phyloP scores from a whole-genome alignment of 129 eudicot species.

The Heracleum sosnowskyi region DNA sequence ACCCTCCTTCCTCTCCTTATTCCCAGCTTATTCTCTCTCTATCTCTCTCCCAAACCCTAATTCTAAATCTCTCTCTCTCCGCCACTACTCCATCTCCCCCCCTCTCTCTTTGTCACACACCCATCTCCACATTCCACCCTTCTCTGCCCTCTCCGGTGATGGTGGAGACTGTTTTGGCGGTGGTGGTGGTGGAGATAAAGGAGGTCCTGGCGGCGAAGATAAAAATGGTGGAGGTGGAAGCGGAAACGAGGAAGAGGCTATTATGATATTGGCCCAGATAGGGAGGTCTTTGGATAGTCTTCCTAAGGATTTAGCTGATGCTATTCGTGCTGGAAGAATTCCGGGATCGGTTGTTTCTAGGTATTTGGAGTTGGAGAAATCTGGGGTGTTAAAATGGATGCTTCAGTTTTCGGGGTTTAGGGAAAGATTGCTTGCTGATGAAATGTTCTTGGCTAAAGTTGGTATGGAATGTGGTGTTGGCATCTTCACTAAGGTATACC shows the following conservation, averaged over 20 bases:
- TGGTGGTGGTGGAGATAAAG: slow-evolving; percentile 24
- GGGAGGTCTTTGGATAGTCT: slow-evolving; percentile 64
- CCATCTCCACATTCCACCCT: slow-evolving; percentile 14
- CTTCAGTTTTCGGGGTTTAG: slow-evolving; percentile 71
- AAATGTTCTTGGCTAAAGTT: slow-evolving; percentile 73
- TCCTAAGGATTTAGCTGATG: slow-evolving; percentile 73
- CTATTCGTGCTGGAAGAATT: slow-evolving; percentile 49
- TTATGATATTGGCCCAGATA: slow-evolving; percentile 58
- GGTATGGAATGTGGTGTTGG: slow-evolving; percentile 86
- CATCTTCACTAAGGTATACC: slow-evolving; percentile 69
- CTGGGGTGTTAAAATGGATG: slow-evolving; percentile 54
- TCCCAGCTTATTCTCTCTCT: slow-evolving; percentile 4
- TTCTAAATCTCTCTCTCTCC: too few species aligned
- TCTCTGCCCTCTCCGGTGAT: slow-evolving; percentile 25
- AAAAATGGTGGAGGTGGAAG: slow-evolving; percentile 11
- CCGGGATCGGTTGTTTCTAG: slow-evolving; percentile 58
- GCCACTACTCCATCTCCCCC: neutral
- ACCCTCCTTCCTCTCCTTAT: slow-evolving; percentile 16
- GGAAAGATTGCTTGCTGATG: too few species aligned
- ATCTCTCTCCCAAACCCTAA: neutral
- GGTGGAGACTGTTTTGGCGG: slow-evolving; percentile 15
- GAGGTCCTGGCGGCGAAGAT: slow-evolving; percentile 12
- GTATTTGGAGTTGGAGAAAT: slow-evolving; percentile 58
- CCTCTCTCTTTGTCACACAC: neutral
- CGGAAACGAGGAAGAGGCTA: slow-evolving; percentile 49